Evolutionary conservation across 768 basidiomycete species (phyloP).

Genomic region (Trametes cinnabarina): DNA sequence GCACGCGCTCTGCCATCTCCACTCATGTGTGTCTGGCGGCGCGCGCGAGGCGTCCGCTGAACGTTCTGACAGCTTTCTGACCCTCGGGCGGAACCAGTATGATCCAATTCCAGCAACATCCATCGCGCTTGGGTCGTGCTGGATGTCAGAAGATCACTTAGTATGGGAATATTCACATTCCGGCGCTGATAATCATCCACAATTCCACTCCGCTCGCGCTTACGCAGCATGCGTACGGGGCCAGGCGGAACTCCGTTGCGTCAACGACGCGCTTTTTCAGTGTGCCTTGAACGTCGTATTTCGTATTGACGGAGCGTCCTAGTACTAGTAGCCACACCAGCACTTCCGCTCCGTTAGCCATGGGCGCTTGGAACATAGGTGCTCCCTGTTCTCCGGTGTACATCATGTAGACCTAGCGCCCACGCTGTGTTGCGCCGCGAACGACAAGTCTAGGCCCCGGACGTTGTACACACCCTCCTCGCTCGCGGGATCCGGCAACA

Average conservation of each 20-base stretch:
- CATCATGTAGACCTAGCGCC: conserved; percentile 11
- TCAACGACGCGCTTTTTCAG: too few relatives aligned
- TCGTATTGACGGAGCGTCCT: background rate
- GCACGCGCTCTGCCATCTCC: background rate
- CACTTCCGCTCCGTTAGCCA: background rate
- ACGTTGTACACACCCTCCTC: too few relatives aligned
- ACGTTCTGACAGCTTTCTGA: background rate
- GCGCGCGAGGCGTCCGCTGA: background rate
- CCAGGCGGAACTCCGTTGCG: background rate
- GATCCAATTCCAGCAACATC: background rate
- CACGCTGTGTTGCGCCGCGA: too few relatives aligned
- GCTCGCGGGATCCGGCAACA: background rate
- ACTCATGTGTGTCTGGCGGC: background rate
- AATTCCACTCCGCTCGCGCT: background rate
- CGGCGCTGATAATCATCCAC: background rate
- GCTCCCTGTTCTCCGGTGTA: background rate
- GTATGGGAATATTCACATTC: conserved; percentile 2
- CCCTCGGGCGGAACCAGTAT: background rate
- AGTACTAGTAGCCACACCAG: background rate
- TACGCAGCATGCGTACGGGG: background rate
- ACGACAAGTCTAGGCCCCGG: too few relatives aligned
- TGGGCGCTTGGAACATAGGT: background rate
- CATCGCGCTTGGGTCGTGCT: background rate
- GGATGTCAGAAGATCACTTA: background rate
- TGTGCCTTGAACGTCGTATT: background rate